Conservation (phyloP, 1,284 basidiomycete species). For the Puccinia horiana region DNA sequence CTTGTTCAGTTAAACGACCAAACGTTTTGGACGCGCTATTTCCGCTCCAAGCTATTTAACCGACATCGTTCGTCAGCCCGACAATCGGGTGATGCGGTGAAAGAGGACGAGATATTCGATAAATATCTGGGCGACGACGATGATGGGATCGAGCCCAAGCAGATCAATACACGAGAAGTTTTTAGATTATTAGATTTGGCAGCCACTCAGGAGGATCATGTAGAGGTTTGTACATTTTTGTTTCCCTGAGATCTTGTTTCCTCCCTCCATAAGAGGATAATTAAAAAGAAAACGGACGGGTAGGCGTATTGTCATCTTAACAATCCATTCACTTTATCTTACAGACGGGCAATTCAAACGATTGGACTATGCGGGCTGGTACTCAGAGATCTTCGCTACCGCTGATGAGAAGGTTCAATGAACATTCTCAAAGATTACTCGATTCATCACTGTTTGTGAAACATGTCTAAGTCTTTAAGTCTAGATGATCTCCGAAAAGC, state of each 20-base stretch:
- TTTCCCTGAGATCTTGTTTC: neutral
- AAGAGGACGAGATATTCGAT: slow-evolving; percentile 92
- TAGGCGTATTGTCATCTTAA: neutral
- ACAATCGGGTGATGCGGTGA: slow-evolving; percentile 77
- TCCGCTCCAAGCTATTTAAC: slow-evolving; percentile 91
- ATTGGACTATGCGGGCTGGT: slow-evolving; percentile 94
- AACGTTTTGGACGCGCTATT: slow-evolving; percentile 95
- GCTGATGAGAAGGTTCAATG: slow-evolving; percentile 93
- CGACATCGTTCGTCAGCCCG: slow-evolving; percentile 88
- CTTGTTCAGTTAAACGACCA: slow-evolving; percentile 72
- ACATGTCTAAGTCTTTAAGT: slow-evolving; percentile 27
- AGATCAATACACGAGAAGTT: slow-evolving; percentile 21
- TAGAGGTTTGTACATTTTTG: slow-evolving; percentile 65
- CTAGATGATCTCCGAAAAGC: neutral
- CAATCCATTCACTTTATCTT: neutral
- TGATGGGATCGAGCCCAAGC: slow-evolving; percentile 67
- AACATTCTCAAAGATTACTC: slow-evolving; percentile 86
- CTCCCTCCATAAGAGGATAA: neutral
- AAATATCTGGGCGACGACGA: slow-evolving; percentile 91
- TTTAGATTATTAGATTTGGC: slow-evolving; percentile 69
- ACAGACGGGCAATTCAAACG: slow-evolving; percentile 80
- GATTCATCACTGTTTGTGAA: slow-evolving; percentile 61
- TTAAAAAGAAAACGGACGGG: neutral
- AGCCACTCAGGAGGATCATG: slow-evolving; percentile 89
- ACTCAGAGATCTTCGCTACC: slow-evolving; percentile 82